Evolutionary conservation across 768 basidiomycete genomes (phyloP).

Genomic region (Sutorius australiensis): DNA sequence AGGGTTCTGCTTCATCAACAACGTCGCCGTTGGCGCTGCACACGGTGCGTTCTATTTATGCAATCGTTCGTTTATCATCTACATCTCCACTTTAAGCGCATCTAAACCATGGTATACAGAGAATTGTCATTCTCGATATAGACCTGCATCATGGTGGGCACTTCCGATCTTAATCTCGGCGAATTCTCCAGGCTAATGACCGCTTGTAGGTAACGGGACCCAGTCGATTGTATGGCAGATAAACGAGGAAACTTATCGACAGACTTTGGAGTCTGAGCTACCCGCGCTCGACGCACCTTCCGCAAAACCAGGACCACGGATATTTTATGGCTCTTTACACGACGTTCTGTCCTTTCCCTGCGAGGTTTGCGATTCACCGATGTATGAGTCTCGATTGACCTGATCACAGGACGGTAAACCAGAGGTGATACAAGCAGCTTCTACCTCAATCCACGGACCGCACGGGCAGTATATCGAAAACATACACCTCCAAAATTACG

Average conservation of each 20-base stretch:
- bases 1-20: slow-evolving; percentile 96
- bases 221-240: slow-evolving; percentile 90
- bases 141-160: slow-evolving; percentile 36
- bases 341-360: slow-evolving; percentile 91
- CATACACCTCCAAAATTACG: slow-evolving; percentile 6
- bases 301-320: slow-evolving; percentile 45
- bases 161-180: neutral
- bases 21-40: slow-evolving; percentile 85
- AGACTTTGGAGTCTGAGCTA: slow-evolving; percentile 52
- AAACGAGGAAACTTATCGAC: slow-evolving; percentile 79
- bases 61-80: neutral
- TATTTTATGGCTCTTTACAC: slow-evolving; percentile 90
- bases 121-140: slow-evolving; percentile 86
- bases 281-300: slow-evolving; percentile 24
- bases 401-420: slow-evolving; percentile 70
- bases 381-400: slow-evolving; percentile 1
- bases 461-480: slow-evolving; percentile 26
- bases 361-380: slow-evolving; percentile 49
- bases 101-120: slow-evolving; percentile 69
- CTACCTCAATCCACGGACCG: too few species aligned
- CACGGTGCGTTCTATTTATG: slow-evolving; percentile 55
- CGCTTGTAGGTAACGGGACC: slow-evolving; percentile 77
- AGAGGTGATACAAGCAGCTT: slow-evolving; percentile 43
- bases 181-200: neutral
- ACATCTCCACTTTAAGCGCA: slow-evolving; percentile 55